Evolutionary conservation across 805 yeast species (phyloP), one percentile per base, ranked within the genome.

Genomic region (Kluyveromyces siamensis): DNA sequence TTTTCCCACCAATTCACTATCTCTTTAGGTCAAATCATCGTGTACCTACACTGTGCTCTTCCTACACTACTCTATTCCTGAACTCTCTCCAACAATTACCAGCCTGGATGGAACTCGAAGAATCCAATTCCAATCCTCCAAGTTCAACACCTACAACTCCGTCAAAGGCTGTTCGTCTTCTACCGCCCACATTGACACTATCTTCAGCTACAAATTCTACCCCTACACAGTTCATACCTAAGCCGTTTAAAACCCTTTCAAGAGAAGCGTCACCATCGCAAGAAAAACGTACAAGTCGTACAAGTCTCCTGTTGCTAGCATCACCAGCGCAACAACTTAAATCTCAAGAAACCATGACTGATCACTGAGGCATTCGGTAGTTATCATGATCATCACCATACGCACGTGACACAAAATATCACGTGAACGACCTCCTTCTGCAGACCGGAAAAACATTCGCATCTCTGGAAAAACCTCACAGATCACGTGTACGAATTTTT

Each of bases 171-270:
- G 14, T 30, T 13, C 35, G 14, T 10, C 17, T n/a, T 17, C 17
- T 10, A 16, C 14, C 40, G 7, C 17, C 40, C 21, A 37, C 14
- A 16, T 19, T 36, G 38, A 36, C 16, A 4, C 38, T 36, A 16
- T 16, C 45, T 6, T 21, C 25, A 21, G 40, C 48, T 11, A 37
- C 48, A 19, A 51, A 45, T 13, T 59, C 57, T 21, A 21, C 25
- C 25, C 25, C 25, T 21, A 21, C 25, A 21, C 25, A 21, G 25
- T 21, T 21, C 25, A 21, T 56, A 6, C 61, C 63, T 8, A 48
- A 55, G 40, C 59, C 63, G 8, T 53, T 57, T 48, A 56, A 57
- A 44, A 54, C 61, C n/a, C 48, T 42, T 9, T 50, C 55, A 14
- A 48, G 54, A n/a, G 43, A 35, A 11, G 9, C 49, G 33, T 25